Percentiles rank a stretch among this genome's conserved stretches.
Conservation (phyloP, 768 basidiomycete species). For the Phaeotremella skinneri region DNA sequence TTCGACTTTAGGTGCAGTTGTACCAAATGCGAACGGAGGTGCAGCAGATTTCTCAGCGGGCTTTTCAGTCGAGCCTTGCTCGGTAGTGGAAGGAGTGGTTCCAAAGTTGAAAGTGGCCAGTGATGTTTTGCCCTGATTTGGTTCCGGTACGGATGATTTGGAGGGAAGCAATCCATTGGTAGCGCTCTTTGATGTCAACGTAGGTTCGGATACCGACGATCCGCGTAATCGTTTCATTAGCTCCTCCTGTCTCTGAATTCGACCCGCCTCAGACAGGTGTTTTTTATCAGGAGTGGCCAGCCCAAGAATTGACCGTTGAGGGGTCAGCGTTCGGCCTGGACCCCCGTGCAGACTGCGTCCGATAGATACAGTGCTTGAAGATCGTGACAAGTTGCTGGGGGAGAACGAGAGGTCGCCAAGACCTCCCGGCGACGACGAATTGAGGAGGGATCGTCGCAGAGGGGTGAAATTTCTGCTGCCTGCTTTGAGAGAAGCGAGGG, state of each 20-base stretch:
- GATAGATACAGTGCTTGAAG: not conserved
- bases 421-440: not conserved
- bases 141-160: too few relatives aligned
- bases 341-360: not conserved
- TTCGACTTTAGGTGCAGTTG: too few relatives aligned
- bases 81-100: too few relatives aligned
- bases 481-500: not conserved
- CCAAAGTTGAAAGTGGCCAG: too few relatives aligned
- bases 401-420: slow-evolving; percentile 1
- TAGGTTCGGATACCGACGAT: not conserved
- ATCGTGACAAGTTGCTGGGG: not conserved
- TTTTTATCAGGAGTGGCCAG: not conserved
- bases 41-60: too few relatives aligned
- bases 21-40: too few relatives aligned
- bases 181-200: not conserved
- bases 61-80: too few relatives aligned
- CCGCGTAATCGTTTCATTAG: not conserved
- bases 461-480: not conserved
- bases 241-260: not conserved
- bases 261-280: not conserved
- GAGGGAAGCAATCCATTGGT: not conserved
- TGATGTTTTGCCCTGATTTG: too few relatives aligned
- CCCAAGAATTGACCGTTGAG: not conserved
- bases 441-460: not conserved
- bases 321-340: not conserved